A percentile compares a stretch with the other conserved stretches of the same genome.
Evolutionary conservation across 2,329 filamentous ascomycete species (phyloP).

Genomic region (Tolypocladium ophioglossoides): DNA sequence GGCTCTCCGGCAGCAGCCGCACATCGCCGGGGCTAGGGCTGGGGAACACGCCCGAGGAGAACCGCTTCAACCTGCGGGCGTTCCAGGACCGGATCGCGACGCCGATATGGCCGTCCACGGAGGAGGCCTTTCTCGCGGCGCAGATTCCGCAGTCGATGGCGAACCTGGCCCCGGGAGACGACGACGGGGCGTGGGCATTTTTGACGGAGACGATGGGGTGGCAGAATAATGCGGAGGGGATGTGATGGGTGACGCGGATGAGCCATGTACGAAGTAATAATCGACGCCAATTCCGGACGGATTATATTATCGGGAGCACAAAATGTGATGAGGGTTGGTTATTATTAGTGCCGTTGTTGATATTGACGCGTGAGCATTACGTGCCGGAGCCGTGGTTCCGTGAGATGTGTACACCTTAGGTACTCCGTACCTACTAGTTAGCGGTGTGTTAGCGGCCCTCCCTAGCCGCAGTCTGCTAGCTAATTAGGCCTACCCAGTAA

Average conservation of each 20-base stretch:
- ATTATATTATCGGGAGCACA: no score
- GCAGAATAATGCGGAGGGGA: constrained; percentile 6
- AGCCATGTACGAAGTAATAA: no score
- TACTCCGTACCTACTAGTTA: no score
- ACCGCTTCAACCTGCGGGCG: constrained; percentile 20
- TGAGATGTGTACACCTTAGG: no score
- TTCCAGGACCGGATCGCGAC: constrained; percentile 20
- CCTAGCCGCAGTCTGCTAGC: no score
- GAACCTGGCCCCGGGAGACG: constrained; percentile 10
- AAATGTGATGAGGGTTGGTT: no score
- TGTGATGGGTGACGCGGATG: not conserved
- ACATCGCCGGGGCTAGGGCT: constrained; percentile 19
- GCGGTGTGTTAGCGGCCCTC: no score
- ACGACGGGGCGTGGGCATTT: constrained; percentile 17
- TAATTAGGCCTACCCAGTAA: no score
- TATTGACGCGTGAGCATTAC: no score
- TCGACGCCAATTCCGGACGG: no score
- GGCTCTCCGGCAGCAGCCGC: constrained; percentile 16
- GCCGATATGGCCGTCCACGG: constrained; percentile 19
- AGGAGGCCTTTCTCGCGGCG: constrained; percentile 17
- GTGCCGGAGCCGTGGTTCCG: no score
- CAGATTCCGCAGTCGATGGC: constrained; percentile 14
- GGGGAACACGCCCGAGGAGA: constrained; percentile 26
- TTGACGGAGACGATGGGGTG: constrained; percentile 16
- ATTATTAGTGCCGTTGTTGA: no score